A percentile compares a stretch with the other conserved stretches of the same genome.
These are phyloP conservation scores for Eragrostis nindensis DNA, from an alignment of 176 grass and related monocot species.

Conservation along the genomic window DNA sequence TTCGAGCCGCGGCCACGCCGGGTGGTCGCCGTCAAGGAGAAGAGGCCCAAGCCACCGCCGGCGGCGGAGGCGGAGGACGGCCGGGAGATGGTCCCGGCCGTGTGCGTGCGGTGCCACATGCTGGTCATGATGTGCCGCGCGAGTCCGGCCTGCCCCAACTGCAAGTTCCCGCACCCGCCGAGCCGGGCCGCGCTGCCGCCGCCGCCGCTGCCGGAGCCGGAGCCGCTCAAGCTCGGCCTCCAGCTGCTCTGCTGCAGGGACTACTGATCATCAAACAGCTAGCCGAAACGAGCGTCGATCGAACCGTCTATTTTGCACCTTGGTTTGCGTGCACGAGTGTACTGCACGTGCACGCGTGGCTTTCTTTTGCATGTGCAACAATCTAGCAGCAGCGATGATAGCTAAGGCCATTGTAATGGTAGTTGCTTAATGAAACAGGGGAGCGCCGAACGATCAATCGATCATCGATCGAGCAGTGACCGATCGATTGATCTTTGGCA, in stretches of 20 bases:
- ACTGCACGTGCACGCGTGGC: not conserved
- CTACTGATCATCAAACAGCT: constrained; percentile 14
- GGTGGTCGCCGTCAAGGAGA: not conserved
- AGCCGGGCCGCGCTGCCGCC: constrained; percentile 9
- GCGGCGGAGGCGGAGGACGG: not conserved
- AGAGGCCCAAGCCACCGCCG: not conserved
- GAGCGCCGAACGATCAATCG: not conserved
- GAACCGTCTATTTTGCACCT: constrained; percentile 7
- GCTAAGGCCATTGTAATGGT: constrained; percentile 22
- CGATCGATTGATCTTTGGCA: not conserved
- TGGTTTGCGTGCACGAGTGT: not conserved
- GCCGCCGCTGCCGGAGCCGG: constrained; percentile 43
- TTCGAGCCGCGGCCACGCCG: constrained; percentile 48
- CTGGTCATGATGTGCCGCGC: constrained; percentile 86
- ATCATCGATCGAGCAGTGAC: not conserved
- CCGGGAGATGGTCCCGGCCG: constrained; percentile 84
- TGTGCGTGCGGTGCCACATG: constrained; percentile 90
- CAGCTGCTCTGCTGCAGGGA: constrained; percentile 81
- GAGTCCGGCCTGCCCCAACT: constrained; percentile 84
- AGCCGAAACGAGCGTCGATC: not conserved
- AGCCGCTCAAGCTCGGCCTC: constrained; percentile 58
- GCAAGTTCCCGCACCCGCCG: constrained; percentile 81
- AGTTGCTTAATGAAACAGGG: constrained; percentile 19
- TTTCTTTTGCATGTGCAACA: constrained; percentile 13
- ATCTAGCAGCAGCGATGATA: too few relatives aligned